Conservation (phyloP, 768 basidiomycete genomes). For the Agrocybe chaxingu region DNA sequence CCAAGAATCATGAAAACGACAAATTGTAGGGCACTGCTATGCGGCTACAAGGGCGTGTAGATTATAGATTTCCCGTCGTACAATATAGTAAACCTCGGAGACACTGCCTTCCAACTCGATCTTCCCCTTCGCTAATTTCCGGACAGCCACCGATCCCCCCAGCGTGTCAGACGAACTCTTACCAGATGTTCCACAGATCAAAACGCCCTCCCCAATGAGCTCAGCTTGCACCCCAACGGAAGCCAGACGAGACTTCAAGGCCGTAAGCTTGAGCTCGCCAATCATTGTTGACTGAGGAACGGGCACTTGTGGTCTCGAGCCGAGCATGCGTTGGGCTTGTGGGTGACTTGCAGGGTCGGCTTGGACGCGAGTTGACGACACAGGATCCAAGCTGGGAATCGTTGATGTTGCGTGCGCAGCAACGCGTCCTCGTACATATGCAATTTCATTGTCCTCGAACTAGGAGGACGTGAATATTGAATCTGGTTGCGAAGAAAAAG, state of each 20-base stretch:
- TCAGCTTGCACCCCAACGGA: constrained; percentile 82
- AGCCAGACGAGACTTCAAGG: constrained; percentile 77
- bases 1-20: constrained; percentile 1
- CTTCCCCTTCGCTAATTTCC: constrained; percentile 80
- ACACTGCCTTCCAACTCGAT: constrained; percentile 89
- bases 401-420: constrained; percentile 81
- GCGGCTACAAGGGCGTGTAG: constrained; percentile 87
- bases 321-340: constrained; percentile 44
- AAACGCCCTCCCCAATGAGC: constrained; percentile 94
- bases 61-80: constrained; percentile 86
- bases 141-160: constrained; percentile 78
- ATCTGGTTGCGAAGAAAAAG: background rate
- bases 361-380: constrained; percentile 28
- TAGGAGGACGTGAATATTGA: constrained; percentile 26
- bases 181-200: constrained; percentile 76
- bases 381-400: constrained; percentile 83
- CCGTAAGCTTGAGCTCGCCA: constrained; percentile 91
- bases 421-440: constrained; percentile 87
- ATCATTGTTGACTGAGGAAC: constrained; percentile 94
- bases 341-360: constrained; percentile 19
- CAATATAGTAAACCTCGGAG: constrained; percentile 85
- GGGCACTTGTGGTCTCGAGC: constrained; percentile 60
- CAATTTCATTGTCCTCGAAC: constrained; percentile 99
- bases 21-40: constrained; percentile 19
- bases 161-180: constrained; percentile 42